Percentiles rank a stretch among this genome's conserved stretches.
phyloP scores from a whole-genome alignment of 2,329 filamentous ascomycete genomes.

The Fusarium neocosmosporiellum region DNA sequence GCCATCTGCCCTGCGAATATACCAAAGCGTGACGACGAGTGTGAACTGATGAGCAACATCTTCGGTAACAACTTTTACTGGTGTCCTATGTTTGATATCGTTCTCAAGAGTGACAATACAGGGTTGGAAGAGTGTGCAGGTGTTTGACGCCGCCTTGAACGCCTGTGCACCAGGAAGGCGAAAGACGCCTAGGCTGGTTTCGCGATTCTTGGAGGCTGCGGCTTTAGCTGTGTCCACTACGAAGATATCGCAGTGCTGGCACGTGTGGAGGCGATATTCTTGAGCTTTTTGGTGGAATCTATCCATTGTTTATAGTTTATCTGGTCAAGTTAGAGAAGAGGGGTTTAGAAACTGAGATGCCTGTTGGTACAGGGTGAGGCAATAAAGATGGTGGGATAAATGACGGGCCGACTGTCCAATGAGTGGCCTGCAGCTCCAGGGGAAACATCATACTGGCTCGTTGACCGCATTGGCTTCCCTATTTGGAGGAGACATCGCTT shows the following conservation, averaged over 20 bases:
- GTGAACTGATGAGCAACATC: neutral
- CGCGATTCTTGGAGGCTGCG: neutral
- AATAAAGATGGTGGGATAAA: neutral
- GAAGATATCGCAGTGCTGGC: neutral
- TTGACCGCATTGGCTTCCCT: neutral
- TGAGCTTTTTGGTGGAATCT: neutral
- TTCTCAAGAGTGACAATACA: neutral
- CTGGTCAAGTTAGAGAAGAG: neutral
- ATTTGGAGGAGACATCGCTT: neutral
- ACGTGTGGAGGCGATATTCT: neutral
- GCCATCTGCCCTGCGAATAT: neutral
- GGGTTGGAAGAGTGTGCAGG: neutral
- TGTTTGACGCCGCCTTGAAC: rapidly evolving
- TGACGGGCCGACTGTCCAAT: neutral
- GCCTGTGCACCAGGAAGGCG: neutral
- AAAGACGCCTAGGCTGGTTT: neutral
- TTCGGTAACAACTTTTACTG: neutral
- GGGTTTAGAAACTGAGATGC: neutral
- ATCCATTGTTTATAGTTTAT: neutral
- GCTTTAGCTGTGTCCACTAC: neutral
- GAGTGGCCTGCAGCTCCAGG: rapidly evolving
- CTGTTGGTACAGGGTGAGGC: neutral
- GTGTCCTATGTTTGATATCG: neutral
- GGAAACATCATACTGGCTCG: neutral
- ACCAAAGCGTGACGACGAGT: neutral